These are phyloP conservation scores for Mucor circinelloides DNA, from an alignment of 371 early-diverging fungal species.

Conservation along the genomic window DNA sequence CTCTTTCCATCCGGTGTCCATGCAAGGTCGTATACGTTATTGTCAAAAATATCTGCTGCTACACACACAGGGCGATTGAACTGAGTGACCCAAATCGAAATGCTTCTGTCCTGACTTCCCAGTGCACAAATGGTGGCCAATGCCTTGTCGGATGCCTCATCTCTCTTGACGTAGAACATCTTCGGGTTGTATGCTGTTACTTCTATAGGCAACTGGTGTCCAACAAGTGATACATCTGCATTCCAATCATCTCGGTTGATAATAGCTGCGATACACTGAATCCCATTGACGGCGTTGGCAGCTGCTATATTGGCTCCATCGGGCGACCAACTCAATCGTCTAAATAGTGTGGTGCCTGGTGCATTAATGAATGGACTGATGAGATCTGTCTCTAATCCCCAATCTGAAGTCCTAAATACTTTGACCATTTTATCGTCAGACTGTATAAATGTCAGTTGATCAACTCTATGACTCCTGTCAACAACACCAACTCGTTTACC, in stretches of 20 bases:
- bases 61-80: slow-evolving; percentile 76
- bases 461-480: neutral
- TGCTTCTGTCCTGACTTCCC: slow-evolving; percentile 89
- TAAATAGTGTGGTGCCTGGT: slow-evolving; percentile 84
- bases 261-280: slow-evolving; percentile 82
- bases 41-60: slow-evolving; percentile 75
- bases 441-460: slow-evolving; percentile 52
- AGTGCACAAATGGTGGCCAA: slow-evolving; percentile 79
- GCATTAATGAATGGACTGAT: slow-evolving; percentile 78
- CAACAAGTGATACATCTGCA: slow-evolving; percentile 83
- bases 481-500: slow-evolving; percentile 44
- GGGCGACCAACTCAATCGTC: slow-evolving; percentile 94
- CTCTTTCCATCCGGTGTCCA: slow-evolving; percentile 86
- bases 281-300: slow-evolving; percentile 88
- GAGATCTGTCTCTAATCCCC: slow-evolving; percentile 78
- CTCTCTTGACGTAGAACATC: slow-evolving; percentile 59
- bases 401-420: slow-evolving; percentile 88
- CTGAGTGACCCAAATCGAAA: slow-evolving; percentile 90
- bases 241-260: slow-evolving; percentile 81
- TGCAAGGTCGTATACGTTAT: slow-evolving; percentile 85
- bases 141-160: slow-evolving; percentile 25
- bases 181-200: slow-evolving; percentile 87
- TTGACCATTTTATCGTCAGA: slow-evolving; percentile 91
- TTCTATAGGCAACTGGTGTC: slow-evolving; percentile 90
- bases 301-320: slow-evolving; percentile 89